phyloP scores from a whole-genome alignment of 2,329 filamentous ascomycete genomes.

The Fonsecaea pedrosoi region DNA sequence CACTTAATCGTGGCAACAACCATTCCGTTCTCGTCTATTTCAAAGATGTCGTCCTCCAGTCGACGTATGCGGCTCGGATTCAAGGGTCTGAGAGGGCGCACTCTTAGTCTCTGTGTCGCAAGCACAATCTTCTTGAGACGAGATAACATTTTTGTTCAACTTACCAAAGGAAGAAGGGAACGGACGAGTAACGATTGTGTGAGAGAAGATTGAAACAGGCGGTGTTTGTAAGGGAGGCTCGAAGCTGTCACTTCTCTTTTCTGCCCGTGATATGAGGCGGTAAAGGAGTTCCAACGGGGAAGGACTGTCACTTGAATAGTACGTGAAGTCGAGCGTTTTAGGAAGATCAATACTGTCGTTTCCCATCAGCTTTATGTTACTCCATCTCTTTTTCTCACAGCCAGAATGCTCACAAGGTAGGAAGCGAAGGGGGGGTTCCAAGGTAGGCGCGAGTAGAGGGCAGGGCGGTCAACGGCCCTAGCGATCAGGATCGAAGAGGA shows the following conservation, averaged over 20 bases:
- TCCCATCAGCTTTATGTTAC: conserved; percentile 12
- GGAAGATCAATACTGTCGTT: conserved; percentile 15
- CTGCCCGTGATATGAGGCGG: conserved; percentile 15
- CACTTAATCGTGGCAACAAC: conserved; percentile 71
- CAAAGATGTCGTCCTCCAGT: conserved; percentile 25
- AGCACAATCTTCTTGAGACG: conserved; percentile 13
- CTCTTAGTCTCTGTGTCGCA: conserved; percentile 24
- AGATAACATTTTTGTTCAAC: conserved; percentile 19
- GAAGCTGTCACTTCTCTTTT: conserved; percentile 14
- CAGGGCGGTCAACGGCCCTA: conserved; percentile 32
- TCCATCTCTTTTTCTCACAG: conserved; percentile 18
- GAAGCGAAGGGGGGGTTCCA: conserved; percentile 24
- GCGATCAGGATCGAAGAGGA: conserved; percentile 21
- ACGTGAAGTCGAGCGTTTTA: conserved; percentile 6
- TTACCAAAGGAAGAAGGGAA: conserved; percentile 23
- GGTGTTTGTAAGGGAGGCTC: conserved; percentile 9
- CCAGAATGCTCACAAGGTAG: conserved; percentile 23
- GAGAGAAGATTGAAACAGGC: conserved; percentile 12
- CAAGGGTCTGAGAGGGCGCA: conserved; percentile 17
- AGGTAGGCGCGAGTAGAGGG: conserved; percentile 10
- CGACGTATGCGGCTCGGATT: conserved; percentile 23
- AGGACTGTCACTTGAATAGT: neutral
- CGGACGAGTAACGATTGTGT: conserved; percentile 17
- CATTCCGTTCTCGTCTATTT: conserved; percentile 50
- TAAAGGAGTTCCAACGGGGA: conserved; percentile 6